Percentiles rank a stretch among this genome's conserved stretches.
These are phyloP conservation scores for Begonia masoniana DNA, from an alignment of 306 rosid genomes.

Conservation along the genomic window DNA sequence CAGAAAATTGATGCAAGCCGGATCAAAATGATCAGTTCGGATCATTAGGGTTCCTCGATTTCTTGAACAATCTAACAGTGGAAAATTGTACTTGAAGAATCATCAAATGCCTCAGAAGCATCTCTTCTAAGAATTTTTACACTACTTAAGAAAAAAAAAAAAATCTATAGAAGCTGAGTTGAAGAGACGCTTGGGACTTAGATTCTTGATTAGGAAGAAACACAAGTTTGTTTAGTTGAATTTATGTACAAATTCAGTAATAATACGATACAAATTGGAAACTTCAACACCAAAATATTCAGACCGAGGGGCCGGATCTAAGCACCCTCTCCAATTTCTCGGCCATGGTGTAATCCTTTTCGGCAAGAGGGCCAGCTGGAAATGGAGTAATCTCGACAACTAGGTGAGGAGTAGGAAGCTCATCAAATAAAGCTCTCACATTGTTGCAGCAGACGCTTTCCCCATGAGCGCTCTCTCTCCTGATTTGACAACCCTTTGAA, in stretches of 20 bases:
- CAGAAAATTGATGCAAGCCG: too few species aligned
- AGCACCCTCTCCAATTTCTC: constrained; percentile 88
- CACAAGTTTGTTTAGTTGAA: too few species aligned
- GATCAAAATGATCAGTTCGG: too few species aligned
- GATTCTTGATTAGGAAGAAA: too few species aligned
- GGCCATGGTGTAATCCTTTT: constrained; percentile 76
- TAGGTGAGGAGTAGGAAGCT: constrained; percentile 90
- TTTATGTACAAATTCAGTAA: background rate
- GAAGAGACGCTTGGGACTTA: too few species aligned
- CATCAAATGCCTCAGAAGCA: too few species aligned
- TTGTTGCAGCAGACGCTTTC: constrained; percentile 97
- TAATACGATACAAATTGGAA: background rate
- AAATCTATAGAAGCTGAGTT: too few species aligned
- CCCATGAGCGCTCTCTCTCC: constrained; percentile 95
- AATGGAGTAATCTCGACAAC: constrained; percentile 76
- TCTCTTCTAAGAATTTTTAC: too few species aligned
- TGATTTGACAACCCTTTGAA: constrained; percentile 82
- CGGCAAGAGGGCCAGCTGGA: constrained; percentile 70
- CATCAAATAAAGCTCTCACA: constrained; percentile 92
- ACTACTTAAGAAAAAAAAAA: too few species aligned
- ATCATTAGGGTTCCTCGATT: too few species aligned
- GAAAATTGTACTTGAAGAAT: too few species aligned
- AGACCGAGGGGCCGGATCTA: constrained; percentile 73
- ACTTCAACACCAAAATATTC: constrained; percentile 11
- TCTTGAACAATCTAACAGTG: too few species aligned